Percentiles rank a stretch among this genome's conserved stretches.
Evolutionary conservation across 2,329 filamentous ascomycete species (phyloP).

Genomic region (Aspergillus intermedius): DNA sequence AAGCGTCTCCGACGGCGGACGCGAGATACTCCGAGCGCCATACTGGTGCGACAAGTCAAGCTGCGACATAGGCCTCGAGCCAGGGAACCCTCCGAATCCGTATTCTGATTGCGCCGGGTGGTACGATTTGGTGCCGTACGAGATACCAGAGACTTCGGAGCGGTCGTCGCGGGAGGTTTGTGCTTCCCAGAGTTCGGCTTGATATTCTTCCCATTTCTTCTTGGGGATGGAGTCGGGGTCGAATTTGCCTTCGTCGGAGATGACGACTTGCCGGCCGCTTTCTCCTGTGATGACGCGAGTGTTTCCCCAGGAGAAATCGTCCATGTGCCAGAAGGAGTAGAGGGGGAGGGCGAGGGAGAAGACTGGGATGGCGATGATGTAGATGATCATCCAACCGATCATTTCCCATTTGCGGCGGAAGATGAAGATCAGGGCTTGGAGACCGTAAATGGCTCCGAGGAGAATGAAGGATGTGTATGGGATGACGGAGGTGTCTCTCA

Average conservation of each 20-base stretch:
- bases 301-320: constrained; percentile 99
- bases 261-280: constrained; percentile 81
- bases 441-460: constrained; percentile 89
- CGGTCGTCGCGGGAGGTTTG: constrained; percentile 77
- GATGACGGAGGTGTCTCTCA: constrained; percentile 56
- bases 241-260: constrained; percentile 97
- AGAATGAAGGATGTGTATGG: constrained; percentile 85
- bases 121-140: constrained; percentile 80
- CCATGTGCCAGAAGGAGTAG: constrained; percentile 99
- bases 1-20: constrained; percentile 67
- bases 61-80: constrained; percentile 55
- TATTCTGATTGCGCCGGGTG: constrained; percentile 63
- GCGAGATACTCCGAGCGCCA: constrained; percentile 53
- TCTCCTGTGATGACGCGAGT: constrained; percentile 96
- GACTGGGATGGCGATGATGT: constrained; percentile 82
- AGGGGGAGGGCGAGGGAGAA: constrained; percentile 86
- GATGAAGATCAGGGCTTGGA: constrained; percentile 96
- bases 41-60: constrained; percentile 43
- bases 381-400: constrained; percentile 98
- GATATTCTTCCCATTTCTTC: constrained; percentile 99
- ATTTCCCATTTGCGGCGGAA: constrained; percentile 97
- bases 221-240: constrained; percentile 86
- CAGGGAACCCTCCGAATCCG: constrained; percentile 47
- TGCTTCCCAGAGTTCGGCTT: constrained; percentile 93
- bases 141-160: constrained; percentile 88